Conservation (phyloP, 768 basidiomycete species). For the Pleurotus platypus region DNA sequence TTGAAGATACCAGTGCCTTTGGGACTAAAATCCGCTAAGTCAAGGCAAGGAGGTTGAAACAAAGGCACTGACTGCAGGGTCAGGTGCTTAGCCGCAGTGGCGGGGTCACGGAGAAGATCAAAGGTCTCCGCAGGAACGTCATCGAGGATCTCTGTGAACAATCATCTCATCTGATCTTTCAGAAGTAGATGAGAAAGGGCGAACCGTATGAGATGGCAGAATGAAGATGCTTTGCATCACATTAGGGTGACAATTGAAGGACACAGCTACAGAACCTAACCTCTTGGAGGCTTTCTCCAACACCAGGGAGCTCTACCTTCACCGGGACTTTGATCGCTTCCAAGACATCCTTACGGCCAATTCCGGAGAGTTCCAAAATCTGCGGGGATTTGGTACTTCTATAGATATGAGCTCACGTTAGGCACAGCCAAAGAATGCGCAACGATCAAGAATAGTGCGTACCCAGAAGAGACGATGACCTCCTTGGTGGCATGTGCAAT, state of each 20-base stretch:
- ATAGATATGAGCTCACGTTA: neutral
- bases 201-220: neutral
- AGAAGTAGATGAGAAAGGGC: neutral
- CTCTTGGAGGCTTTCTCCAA: constrained; percentile 7
- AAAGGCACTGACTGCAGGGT: neutral
- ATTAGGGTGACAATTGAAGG: too few relatives aligned
- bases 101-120: neutral
- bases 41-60: too few relatives aligned
- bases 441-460: neutral
- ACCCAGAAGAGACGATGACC: constrained; percentile 1
- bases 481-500: neutral
- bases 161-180: too few relatives aligned
- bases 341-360: neutral
- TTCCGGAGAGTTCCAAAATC: constrained; percentile 2
- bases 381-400: neutral
- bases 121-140: neutral
- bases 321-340: neutral
- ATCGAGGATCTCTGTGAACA: neutral
- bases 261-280: neutral
- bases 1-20: neutral
- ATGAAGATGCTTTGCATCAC: neutral
- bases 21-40: neutral
- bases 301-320: constrained; percentile 1
- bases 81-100: neutral
- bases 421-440: neutral